These are phyloP conservation scores for Camillea tinctor DNA, from an alignment of 2,329 filamentous ascomycete species.

Conservation along the genomic window DNA sequence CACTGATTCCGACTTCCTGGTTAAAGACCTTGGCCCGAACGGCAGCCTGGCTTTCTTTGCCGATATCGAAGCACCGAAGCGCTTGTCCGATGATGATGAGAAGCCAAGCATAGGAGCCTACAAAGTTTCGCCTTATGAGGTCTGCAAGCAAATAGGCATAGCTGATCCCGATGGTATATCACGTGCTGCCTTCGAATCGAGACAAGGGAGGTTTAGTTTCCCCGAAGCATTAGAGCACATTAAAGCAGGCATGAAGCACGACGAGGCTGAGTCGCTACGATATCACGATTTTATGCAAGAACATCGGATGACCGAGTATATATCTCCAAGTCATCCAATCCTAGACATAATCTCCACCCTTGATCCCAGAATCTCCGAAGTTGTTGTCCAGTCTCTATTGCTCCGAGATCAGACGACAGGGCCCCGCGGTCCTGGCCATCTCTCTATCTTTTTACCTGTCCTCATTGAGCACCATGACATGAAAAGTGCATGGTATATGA, in stretches of 20 bases:
- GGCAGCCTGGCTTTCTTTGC: slow-evolving; percentile 68
- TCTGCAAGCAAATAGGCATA: slow-evolving; percentile 23
- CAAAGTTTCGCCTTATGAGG: slow-evolving; percentile 36
- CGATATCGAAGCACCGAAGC: slow-evolving; percentile 48
- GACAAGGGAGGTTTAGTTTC: slow-evolving; percentile 10
- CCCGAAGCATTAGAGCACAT: slow-evolving; percentile 21
- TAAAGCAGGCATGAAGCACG: slow-evolving; percentile 30
- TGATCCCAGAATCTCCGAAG: slow-evolving; percentile 38
- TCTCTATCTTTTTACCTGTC: slow-evolving; percentile 40
- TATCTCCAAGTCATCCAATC: slow-evolving; percentile 26
- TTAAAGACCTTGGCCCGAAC: slow-evolving; percentile 64
- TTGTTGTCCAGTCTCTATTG: slow-evolving; percentile 37
- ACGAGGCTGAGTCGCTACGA: slow-evolving; percentile 17
- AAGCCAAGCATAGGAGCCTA: slow-evolving; percentile 21
- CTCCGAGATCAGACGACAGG: slow-evolving; percentile 30
- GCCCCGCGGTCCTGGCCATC: slow-evolving; percentile 26
- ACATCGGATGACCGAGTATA: slow-evolving; percentile 23
- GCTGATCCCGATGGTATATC: slow-evolving; percentile 30
- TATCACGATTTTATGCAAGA: slow-evolving; percentile 27
- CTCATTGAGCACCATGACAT: slow-evolving; percentile 39
- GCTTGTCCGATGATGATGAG: slow-evolving; percentile 11
- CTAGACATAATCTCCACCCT: slow-evolving; percentile 23
- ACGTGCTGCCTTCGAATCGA: slow-evolving; percentile 34
- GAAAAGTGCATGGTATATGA: slow-evolving; percentile 40
- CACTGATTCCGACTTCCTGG: slow-evolving; percentile 82